Conservation (phyloP, 495 filamentous ascomycete genomes). For the Penicillium paradoxum region DNA sequence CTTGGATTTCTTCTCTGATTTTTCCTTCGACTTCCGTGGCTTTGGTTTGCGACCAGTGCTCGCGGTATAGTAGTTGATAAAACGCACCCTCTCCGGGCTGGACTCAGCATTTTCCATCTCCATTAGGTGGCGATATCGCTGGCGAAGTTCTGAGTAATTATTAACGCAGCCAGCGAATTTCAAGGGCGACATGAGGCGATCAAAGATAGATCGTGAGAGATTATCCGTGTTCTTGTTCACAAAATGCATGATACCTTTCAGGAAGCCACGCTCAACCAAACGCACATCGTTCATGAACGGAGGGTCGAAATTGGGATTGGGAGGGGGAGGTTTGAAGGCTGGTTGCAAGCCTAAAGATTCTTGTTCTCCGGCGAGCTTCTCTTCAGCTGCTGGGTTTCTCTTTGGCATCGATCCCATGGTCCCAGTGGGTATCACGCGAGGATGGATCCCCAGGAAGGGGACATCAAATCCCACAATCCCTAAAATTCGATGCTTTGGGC, state of each 20-base stretch:
- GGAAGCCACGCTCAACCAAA: slow-evolving; percentile 58
- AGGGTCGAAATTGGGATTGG: slow-evolving; percentile 60
- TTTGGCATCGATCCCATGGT: slow-evolving; percentile 70
- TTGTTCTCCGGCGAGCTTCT: slow-evolving; percentile 17
- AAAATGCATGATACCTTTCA: slow-evolving; percentile 68
- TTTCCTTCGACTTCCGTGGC: slow-evolving; percentile 12
- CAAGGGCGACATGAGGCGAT: slow-evolving; percentile 72
- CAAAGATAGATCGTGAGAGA: slow-evolving; percentile 60
- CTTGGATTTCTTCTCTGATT: slow-evolving; percentile 2
- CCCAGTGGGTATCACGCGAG: slow-evolving; percentile 75
- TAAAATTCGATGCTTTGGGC: slow-evolving; percentile 63
- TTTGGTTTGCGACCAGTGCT: slow-evolving; percentile 55
- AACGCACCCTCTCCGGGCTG: slow-evolving; percentile 54
- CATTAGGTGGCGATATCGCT: slow-evolving; percentile 62
- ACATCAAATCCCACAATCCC: slow-evolving; percentile 83
- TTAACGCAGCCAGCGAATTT: slow-evolving; percentile 79
- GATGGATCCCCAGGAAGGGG: slow-evolving; percentile 84
- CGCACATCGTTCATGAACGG: slow-evolving; percentile 67
- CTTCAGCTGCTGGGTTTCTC: slow-evolving; percentile 32
- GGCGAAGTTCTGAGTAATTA: slow-evolving; percentile 64
- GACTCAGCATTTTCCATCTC: slow-evolving; percentile 55
- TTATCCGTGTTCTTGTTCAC: slow-evolving; percentile 71
- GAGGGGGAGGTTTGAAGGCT: slow-evolving; percentile 9
- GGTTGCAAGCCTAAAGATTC: slow-evolving; percentile 18
- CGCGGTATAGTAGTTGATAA: slow-evolving; percentile 87